Evolutionary conservation across 331 rosid species (phyloP).

Genomic region (Quercus lobata): DNA sequence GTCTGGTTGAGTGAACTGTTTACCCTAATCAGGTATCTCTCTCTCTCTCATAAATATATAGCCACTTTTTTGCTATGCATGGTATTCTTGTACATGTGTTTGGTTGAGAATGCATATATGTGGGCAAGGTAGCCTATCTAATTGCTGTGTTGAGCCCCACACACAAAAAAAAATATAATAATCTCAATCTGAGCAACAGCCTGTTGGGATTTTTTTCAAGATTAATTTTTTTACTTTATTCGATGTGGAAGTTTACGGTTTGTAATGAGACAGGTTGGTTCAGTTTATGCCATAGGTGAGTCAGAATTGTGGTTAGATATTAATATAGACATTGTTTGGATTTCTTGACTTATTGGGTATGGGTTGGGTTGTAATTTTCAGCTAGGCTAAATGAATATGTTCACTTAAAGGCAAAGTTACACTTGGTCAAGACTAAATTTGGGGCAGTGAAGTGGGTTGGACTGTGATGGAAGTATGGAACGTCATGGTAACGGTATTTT

Average conservation of each 20-base stretch:
- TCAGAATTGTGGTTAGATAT: not conserved
- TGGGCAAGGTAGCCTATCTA: not conserved
- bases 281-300: not conserved
- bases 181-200: not conserved
- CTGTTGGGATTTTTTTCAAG: not conserved
- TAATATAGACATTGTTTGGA: not conserved
- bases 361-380: not conserved
- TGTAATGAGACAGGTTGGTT: not conserved
- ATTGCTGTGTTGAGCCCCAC: not conserved
- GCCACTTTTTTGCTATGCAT: not conserved
- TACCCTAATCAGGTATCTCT: conserved; percentile 75
- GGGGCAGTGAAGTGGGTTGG: not conserved
- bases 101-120: not conserved
- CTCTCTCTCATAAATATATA: conserved; percentile 23
- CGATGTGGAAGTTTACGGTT: not conserved
- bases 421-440: not conserved
- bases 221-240: not conserved
- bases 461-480: not conserved
- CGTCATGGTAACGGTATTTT: not conserved
- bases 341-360: not conserved
- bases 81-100: not conserved
- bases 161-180: too few relatives aligned
- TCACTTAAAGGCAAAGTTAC: not conserved
- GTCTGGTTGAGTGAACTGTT: conserved; percentile 98
- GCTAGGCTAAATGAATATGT: not conserved